Evolutionary conservation across 176 grass and related monocot species (phyloP), one percentile per base, ranked within the genome.

Genomic region (Musa schizocarpa): DNA sequence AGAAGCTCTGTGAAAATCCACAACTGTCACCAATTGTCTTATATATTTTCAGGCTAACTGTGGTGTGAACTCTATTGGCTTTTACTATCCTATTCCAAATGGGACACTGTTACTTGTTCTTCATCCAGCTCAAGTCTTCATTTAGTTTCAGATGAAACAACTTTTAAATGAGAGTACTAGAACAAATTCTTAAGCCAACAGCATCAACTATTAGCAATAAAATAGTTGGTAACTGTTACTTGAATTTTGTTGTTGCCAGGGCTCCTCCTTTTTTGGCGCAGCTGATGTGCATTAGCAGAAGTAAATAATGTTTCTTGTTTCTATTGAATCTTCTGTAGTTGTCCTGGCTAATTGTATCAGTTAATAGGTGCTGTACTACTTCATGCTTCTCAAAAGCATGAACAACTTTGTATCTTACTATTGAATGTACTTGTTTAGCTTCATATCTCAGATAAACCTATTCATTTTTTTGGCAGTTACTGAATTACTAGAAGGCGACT

Each of bases 401-500:
- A 65, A 65, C 63, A 24, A 48, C 19, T 49, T 12, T 48, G 16
- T 19, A 6, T 19, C 12, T 68, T 17, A 13, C 66, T 50, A 43
- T 4, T 17, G 66, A 69, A 50, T 2, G 1, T 12, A 65, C 1
- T 25, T 11, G 9, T 10, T 12, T 26, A 24, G 14, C 1, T 34
- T 67, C 65, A 8, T 68, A 27, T 69, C 27, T 50, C 34, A 50
- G 50, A n/a, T 27, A 73, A 72, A 12, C 56, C 50, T 76, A 17
- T 7, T 63, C 17, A 63, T 12, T 22, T 57, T 16, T 19, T 74
- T 34, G 76, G 75, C 77, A 91, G 92, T 96, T 9, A 83, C 86
- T 0, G 92, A 96, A 77, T 24, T 96, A 65, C 69, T 53, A 16
- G 86, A 82, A 65, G 92, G 84, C 12, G 92, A 90, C 54, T 88